Percentiles rank a stretch among this genome's conserved stretches.
Conservation (phyloP, 2,329 filamentous ascomycete species). For the Metarhizium brunneum region DNA sequence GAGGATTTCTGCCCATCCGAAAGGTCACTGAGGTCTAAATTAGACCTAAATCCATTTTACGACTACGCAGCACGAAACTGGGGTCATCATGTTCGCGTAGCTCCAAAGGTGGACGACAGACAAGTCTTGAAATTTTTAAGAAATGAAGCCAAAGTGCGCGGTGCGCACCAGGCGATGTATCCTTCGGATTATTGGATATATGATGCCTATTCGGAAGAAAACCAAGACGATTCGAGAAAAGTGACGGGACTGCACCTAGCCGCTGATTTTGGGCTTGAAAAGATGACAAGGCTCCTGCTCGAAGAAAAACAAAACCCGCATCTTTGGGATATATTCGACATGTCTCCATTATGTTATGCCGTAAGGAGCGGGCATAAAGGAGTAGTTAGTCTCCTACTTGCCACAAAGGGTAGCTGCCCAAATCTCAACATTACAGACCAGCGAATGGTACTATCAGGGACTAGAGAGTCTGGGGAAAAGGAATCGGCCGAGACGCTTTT, state of each 20-base stretch:
- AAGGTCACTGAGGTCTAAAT: neutral
- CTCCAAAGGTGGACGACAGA: too few species aligned
- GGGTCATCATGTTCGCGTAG: neutral
- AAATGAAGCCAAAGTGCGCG: neutral
- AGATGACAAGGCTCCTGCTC: neutral
- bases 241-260: neutral
- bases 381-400: too few species aligned
- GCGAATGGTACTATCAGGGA: too few species aligned
- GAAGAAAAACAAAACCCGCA: too few species aligned
- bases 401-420: too few species aligned
- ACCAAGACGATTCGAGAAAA: neutral
- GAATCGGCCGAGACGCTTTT: too few species aligned
- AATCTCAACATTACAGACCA: too few species aligned
- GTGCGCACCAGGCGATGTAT: neutral
- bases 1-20: neutral
- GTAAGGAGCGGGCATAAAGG: too few species aligned
- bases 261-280: neutral
- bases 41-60: neutral
- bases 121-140: neutral
- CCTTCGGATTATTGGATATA: too few species aligned
- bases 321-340: too few species aligned
- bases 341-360: too few species aligned
- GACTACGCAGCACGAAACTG: neutral
- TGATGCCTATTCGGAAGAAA: too few species aligned
- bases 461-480: rapidly evolving